These are phyloP conservation scores for Rhodotorula graminis DNA, from an alignment of 768 basidiomycete genomes.

Conservation along the genomic window DNA sequence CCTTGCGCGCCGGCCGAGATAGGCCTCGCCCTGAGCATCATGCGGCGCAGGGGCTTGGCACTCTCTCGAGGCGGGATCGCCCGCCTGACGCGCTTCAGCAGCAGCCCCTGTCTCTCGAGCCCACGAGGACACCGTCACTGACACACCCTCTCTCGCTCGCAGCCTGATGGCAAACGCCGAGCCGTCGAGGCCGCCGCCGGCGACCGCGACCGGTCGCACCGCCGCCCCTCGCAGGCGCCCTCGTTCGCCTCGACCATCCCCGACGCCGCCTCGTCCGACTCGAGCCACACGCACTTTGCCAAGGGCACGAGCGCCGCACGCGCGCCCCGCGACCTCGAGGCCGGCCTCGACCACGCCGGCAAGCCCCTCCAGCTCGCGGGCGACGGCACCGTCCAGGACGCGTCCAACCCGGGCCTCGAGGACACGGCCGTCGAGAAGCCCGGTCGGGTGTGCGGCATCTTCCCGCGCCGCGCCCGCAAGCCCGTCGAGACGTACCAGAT, in stretches of 20 bases:
- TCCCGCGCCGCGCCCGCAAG: conserved; percentile 1
- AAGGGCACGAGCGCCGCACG: neutral
- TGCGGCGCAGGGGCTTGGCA: too few species aligned
- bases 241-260: conserved; percentile 37
- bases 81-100: neutral
- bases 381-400: neutral
- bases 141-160: too few species aligned
- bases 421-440: conserved; percentile 8
- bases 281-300: neutral
- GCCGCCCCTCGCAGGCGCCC: conserved; percentile 27
- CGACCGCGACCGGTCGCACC: neutral
- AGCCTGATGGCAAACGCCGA: conserved; percentile 30
- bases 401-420: conserved; percentile 3
- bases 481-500: neutral
- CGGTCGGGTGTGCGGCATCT: conserved; percentile 1
- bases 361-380: conserved; percentile 1
- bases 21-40: too few species aligned
- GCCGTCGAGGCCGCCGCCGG: conserved; percentile 1
- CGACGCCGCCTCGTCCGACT: conserved; percentile 7
- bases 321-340: conserved; percentile 14
- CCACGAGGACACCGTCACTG: too few species aligned
- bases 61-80: too few species aligned
- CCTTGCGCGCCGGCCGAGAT: too few species aligned
- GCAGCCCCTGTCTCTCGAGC: too few species aligned
- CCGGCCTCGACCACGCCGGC: conserved; percentile 1